phyloP scores from a whole-genome alignment of 257 asterid species.

The Fraxinus pennsylvanica region DNA sequence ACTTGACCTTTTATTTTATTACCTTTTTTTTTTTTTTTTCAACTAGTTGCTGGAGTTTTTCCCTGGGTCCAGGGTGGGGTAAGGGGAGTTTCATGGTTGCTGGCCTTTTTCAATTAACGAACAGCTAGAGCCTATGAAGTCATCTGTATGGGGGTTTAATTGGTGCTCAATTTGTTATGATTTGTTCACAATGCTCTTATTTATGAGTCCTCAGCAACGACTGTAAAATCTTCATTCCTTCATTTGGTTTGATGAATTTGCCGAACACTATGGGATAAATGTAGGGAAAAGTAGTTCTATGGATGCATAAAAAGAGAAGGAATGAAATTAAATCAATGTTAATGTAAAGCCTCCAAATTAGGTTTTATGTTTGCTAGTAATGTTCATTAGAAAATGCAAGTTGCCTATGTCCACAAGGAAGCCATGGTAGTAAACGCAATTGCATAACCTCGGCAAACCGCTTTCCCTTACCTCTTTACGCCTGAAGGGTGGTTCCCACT shows the following conservation, averaged over 20 bases:
- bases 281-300: neutral
- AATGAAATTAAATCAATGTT: neutral
- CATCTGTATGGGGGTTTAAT: neutral
- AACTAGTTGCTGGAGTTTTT: too few species aligned
- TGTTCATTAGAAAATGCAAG: neutral
- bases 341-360: neutral
- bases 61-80: neutral
- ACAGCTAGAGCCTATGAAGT: neutral
- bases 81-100: neutral
- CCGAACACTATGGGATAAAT: neutral
- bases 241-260: neutral
- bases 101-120: neutral
- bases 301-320: neutral
- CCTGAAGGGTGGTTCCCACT: neutral
- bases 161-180: neutral
- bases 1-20: too few species aligned
- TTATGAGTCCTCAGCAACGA: neutral
- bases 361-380: neutral
- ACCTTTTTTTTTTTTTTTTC: too few species aligned
- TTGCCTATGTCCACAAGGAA: neutral
- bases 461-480: neutral
- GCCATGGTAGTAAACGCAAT: neutral
- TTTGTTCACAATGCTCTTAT: neutral
- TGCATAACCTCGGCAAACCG: neutral
- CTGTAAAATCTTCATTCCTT: neutral